Conservation (phyloP, 306 rosid species). For the Cicer yamashitae region DNA sequence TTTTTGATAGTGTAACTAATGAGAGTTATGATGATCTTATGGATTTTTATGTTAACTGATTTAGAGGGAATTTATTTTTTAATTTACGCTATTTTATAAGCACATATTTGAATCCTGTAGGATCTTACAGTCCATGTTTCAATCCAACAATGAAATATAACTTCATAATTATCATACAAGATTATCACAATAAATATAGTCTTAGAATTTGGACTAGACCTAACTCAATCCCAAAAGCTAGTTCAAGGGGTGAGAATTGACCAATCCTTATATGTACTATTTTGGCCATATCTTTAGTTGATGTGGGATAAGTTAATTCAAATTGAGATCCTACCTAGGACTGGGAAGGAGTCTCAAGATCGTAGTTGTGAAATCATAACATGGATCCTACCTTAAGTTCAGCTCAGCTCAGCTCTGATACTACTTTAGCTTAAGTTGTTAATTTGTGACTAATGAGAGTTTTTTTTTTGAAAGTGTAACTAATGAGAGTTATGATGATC, state of each 20-base stretch:
- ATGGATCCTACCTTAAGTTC: background rate
- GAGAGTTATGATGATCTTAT: too few relatives aligned
- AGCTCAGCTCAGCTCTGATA: too few relatives aligned
- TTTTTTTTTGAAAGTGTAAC: too few relatives aligned
- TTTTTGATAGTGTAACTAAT: too few relatives aligned
- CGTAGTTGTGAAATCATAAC: background rate
- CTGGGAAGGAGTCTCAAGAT: background rate
- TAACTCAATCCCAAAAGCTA: slow-evolving; percentile 1
- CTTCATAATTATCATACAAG: slow-evolving; percentile 24
- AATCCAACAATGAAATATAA: slow-evolving; percentile 27
- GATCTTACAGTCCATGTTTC: too few relatives aligned
- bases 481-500: too few relatives aligned
- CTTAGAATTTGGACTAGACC: background rate
- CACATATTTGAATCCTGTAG: too few relatives aligned
- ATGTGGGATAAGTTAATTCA: slow-evolving; percentile 7
- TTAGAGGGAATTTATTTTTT: too few relatives aligned
- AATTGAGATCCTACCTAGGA: background rate
- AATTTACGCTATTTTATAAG: too few relatives aligned
- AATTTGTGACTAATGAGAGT: too few relatives aligned
- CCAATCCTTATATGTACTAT: background rate
- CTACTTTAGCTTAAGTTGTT: too few relatives aligned
- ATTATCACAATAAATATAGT: slow-evolving; percentile 7
- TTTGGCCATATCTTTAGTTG: background rate
- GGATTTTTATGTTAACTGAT: too few relatives aligned
- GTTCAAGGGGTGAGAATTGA: background rate